phyloP scores from a whole-genome alignment of 495 filamentous ascomycete genomes.

The Penicillium lagena region DNA sequence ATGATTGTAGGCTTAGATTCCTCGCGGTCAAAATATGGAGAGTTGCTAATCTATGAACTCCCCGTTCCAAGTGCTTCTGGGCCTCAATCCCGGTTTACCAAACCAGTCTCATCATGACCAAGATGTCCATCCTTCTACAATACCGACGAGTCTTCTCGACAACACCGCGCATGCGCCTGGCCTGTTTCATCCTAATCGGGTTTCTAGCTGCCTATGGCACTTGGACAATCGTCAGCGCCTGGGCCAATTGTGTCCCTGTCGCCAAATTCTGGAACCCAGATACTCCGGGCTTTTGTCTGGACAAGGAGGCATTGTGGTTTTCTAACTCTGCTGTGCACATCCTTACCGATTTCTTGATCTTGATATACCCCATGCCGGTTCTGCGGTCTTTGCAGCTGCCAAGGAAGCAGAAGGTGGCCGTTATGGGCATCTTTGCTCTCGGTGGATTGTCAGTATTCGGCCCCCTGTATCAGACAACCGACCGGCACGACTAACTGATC shows the following conservation, averaged over 20 bases:
- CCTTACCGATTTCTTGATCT: constrained; percentile 41
- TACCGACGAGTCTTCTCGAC: constrained; percentile 31
- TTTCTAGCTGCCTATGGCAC: constrained; percentile 31
- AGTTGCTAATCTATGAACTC: background rate
- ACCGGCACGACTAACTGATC: constrained; percentile 1
- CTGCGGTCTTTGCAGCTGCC: constrained; percentile 39
- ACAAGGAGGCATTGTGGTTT: constrained; percentile 31
- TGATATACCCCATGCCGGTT: constrained; percentile 43
- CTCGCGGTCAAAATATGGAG: background rate
- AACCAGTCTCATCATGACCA: constrained; percentile 26
- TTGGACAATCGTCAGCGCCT: constrained; percentile 29
- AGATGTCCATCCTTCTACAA: constrained; percentile 33
- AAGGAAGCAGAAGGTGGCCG: constrained; percentile 32
- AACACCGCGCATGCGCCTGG: constrained; percentile 27
- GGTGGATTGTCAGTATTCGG: constrained; percentile 37
- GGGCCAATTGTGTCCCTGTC: constrained; percentile 31
- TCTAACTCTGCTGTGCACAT: constrained; percentile 36
- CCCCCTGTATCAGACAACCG: no score
- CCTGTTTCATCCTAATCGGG: constrained; percentile 25
- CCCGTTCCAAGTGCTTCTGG: constrained; percentile 23
- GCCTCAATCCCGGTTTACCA: constrained; percentile 30
- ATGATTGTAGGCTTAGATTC: constrained; percentile 20
- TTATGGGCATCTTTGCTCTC: constrained; percentile 42
- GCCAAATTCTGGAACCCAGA: constrained; percentile 26
- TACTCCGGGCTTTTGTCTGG: constrained; percentile 24